Conservation (phyloP, 2,329 filamentous ascomycete species). For the Parastagonospora avenae region DNA sequence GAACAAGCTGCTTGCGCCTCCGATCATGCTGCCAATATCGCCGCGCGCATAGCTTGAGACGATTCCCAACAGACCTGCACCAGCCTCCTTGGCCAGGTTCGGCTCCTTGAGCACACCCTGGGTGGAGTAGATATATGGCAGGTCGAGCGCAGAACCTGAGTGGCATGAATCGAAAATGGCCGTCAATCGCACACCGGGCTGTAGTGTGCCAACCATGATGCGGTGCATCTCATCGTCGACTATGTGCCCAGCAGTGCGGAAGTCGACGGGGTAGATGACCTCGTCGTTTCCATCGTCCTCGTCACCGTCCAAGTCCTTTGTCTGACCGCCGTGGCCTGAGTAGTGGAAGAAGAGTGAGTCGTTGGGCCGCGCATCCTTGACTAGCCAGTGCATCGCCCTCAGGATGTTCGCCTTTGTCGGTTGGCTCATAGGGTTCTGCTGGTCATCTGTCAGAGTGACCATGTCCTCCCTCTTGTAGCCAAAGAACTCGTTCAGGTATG, state of each 20-base stretch:
- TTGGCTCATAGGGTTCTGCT: constrained; percentile 96
- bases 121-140: constrained; percentile 81
- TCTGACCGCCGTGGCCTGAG: constrained; percentile 84
- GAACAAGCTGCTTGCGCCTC: constrained; percentile 79
- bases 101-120: constrained; percentile 81
- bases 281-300: constrained; percentile 84
- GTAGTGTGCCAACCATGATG: constrained; percentile 77
- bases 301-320: constrained; percentile 77
- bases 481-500: constrained; percentile 85
- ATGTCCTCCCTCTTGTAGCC: constrained; percentile 95
- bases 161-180: constrained; percentile 84
- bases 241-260: constrained; percentile 78
- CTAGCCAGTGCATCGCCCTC: constrained; percentile 96
- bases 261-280: constrained; percentile 84
- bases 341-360: constrained; percentile 98
- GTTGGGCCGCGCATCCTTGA: constrained; percentile 89
- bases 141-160: constrained; percentile 76
- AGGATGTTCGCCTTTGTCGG: constrained; percentile 95
- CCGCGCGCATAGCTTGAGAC: constrained; percentile 81
- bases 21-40: constrained; percentile 81
- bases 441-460: constrained; percentile 95
- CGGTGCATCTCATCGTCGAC: constrained; percentile 83
- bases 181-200: constrained; percentile 80
- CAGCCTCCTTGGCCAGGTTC: constrained; percentile 79
- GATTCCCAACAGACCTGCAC: constrained; percentile 71